Conservation (phyloP, 495 filamentous ascomycete species). For the Penicillium samsonianum region DNA sequence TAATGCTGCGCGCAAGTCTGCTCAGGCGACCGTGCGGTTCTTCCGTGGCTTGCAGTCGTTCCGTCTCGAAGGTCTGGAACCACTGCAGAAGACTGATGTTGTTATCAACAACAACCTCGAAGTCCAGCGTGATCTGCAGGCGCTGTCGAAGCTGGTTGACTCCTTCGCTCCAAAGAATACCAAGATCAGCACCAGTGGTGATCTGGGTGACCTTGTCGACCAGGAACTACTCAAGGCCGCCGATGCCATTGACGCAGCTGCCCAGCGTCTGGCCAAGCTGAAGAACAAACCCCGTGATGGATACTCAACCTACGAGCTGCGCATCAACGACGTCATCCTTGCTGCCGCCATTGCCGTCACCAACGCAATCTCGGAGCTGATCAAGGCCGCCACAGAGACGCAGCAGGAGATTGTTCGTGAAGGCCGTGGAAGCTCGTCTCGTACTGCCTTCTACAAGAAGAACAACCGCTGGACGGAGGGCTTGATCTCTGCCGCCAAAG, state of each 20-base stretch:
- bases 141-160: slow-evolving; percentile 88
- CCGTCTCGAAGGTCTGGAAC: slow-evolving; percentile 83
- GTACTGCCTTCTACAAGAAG: slow-evolving; percentile 99
- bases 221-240: slow-evolving; percentile 90
- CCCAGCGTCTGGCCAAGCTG: slow-evolving; percentile 82
- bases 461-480: slow-evolving; percentile 98
- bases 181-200: slow-evolving; percentile 78
- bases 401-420: slow-evolving; percentile 98
- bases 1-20: slow-evolving; percentile 78
- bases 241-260: slow-evolving; percentile 89
- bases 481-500: slow-evolving; percentile 94
- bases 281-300: slow-evolving; percentile 91
- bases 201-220: slow-evolving; percentile 92
- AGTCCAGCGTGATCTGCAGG: slow-evolving; percentile 86
- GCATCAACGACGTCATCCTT: slow-evolving; percentile 91
- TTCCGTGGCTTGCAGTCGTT: slow-evolving; percentile 94
- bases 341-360: slow-evolving; percentile 94
- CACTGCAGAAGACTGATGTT: slow-evolving; percentile 86
- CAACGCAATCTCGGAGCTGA: slow-evolving; percentile 91
- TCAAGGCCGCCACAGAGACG: slow-evolving; percentile 91
- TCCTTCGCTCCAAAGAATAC: slow-evolving; percentile 81
- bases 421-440: slow-evolving; percentile 82
- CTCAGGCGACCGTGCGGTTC: slow-evolving; percentile 87
- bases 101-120: slow-evolving; percentile 97
- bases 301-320: slow-evolving; percentile 95